Base-by-base conservation (phyloP, 805 yeast species). In the Starmerella gropengiesseri region DNA sequence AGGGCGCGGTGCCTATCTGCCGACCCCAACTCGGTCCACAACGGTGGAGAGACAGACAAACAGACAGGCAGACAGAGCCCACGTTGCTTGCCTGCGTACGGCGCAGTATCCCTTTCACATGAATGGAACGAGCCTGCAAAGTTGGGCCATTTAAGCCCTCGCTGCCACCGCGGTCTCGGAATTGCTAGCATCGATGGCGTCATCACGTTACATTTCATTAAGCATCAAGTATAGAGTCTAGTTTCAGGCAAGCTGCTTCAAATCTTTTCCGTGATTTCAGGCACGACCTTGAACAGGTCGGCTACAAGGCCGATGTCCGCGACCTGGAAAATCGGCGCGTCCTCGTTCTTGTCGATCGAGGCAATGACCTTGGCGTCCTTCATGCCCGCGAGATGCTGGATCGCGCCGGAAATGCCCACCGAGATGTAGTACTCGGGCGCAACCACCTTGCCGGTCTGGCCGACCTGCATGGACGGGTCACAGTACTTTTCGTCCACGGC, bases 331-430 rank as follows among this genome's bases (percentile, higher is more conserved):
- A 89, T 85, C 2, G 98, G 93, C 8, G 95, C 86, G 48, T 89
- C 96, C 43, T 81, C 83, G 62, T 87, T 95, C 64, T 84, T 89
- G 66, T 89, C 89, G 48, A 89, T 83, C 30, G 95, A 95, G 25
- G 86, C 96, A 61, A 89, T 85, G 27, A 78, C 76, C 67, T 86
- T 89, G 32, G 95, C 74, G 60, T 89, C 96, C 65, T 87, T 89
- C 96, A 89, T 89, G 51, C 98, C 98, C 1, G 98, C 98, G 57
- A 91, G 68, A 65, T 89, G 98, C 67, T 89, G 98, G 57, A 89
- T 89, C 25, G 98, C 98, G 49, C 98, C 98, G 17, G 94, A 81
- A 45, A 91, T 75, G 50, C 98, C 98, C 31, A 87, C 77, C 3
- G 96, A 97, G 35, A 91, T 64, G 61, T 91, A 91, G 49, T 87